phyloP scores from a whole-genome alignment of 352 stramenopile genomes.

The Pythium myriotylum region DNA sequence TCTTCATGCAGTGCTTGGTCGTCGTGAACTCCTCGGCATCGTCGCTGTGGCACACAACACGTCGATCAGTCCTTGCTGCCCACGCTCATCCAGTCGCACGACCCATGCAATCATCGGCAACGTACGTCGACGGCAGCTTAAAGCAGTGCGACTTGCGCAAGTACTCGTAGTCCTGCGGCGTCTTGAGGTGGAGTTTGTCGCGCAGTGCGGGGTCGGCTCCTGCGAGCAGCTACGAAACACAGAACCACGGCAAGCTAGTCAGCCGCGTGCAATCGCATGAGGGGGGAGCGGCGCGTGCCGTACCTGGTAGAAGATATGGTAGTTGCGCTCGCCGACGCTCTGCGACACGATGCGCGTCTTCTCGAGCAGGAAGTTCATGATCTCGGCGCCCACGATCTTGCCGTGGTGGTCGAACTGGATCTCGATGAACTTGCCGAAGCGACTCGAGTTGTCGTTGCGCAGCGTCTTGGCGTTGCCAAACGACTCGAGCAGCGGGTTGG shows the following conservation, averaged over 20 bases:
- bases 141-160: conserved; percentile 88
- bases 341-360: conserved; percentile 91
- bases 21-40: conserved; percentile 85
- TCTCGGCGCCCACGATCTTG: conserved; percentile 90
- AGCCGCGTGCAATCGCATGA: conserved; percentile 9
- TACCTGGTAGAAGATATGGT: conserved; percentile 98
- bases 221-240: conserved; percentile 55
- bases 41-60: conserved; percentile 33
- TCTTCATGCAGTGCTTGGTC: conserved; percentile 85
- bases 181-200: conserved; percentile 70
- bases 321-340: conserved; percentile 93
- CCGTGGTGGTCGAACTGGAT: conserved; percentile 95
- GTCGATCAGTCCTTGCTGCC: not conserved
- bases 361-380: conserved; percentile 91
- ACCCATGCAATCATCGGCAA: not conserved
- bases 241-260: not conserved
- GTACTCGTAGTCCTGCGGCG: conserved; percentile 86
- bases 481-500: conserved; percentile 88
- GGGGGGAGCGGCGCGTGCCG: not conserved
- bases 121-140: conserved; percentile 65
- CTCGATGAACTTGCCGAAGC: conserved; percentile 98
- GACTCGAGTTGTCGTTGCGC: conserved; percentile 96
- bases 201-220: conserved; percentile 73
- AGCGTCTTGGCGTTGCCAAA: conserved; percentile 95
- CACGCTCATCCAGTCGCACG: not conserved